These are phyloP conservation scores for Leucosporidium scottii DNA, from an alignment of 768 basidiomycete species.

Conservation along the genomic window DNA sequence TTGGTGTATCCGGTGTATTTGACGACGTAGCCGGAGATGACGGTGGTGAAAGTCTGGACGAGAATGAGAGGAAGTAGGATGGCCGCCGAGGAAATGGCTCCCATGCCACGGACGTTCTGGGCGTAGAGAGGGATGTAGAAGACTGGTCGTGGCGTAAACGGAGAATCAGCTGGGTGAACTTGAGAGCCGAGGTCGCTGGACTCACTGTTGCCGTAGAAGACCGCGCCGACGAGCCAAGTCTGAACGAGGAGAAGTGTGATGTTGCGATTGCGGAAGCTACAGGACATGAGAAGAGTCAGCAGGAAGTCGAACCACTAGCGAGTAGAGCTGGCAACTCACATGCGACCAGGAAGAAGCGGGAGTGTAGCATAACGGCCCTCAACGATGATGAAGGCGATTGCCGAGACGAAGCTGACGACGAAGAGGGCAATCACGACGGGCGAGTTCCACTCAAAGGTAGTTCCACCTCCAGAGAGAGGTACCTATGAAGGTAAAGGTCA, in stretches of 20 bases:
- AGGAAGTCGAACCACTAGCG: no score
- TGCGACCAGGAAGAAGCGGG: conserved; percentile 37
- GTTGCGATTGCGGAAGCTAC: conserved; percentile 35
- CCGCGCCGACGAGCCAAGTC: conserved; percentile 38
- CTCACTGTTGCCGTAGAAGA: conserved; percentile 39
- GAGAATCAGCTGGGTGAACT: neutral
- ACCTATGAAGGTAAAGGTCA: neutral
- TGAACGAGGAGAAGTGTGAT: conserved; percentile 33
- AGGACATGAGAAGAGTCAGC: conserved; percentile 1
- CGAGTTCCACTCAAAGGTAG: conserved; percentile 33
- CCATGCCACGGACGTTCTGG: conserved; percentile 37
- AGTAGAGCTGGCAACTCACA: conserved; percentile 7
- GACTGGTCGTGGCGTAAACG: neutral
- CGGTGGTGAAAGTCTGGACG: conserved; percentile 32
- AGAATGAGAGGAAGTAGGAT: conserved; percentile 38
- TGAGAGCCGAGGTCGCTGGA: neutral
- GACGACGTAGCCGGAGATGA: conserved; percentile 34
- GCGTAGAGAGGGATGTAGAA: conserved; percentile 38
- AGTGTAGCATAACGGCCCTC: conserved; percentile 31
- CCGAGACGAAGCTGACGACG: conserved; percentile 20
- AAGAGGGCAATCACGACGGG: conserved; percentile 35
- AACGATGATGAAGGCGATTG: conserved; percentile 25
- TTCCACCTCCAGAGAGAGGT: conserved; percentile 38
- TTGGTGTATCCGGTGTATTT: conserved; percentile 37
- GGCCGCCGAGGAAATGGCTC: conserved; percentile 35